A percentile compares a stretch with the other conserved stretches of the same genome.
phyloP scores from a whole-genome alignment of 805 yeast genomes.

The Metschnikowia cerradonensis region DNA sequence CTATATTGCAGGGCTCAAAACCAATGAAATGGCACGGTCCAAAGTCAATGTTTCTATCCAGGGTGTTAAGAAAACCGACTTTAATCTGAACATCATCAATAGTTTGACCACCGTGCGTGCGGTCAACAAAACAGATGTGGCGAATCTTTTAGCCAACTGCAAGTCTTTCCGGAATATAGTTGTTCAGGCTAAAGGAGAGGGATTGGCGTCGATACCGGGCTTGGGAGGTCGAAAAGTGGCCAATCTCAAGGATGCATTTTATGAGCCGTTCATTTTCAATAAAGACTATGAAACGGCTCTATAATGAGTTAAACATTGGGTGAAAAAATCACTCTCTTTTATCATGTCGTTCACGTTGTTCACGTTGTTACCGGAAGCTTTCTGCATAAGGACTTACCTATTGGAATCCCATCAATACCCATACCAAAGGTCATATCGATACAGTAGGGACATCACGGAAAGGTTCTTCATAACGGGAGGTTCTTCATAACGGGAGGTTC shows the following conservation, averaged over 20 bases:
- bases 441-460: no score
- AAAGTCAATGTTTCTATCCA: constrained; percentile 34
- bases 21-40: constrained; percentile 32
- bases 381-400: no score
- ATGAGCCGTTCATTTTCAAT: constrained; percentile 50
- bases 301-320: no score
- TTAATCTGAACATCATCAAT: constrained; percentile 42
- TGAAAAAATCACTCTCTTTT: no score
- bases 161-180: constrained; percentile 43
- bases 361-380: no score
- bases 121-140: constrained; percentile 53
- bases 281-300: constrained; percentile 18
- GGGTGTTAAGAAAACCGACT: constrained; percentile 43
- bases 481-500: no score
- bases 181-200: constrained; percentile 22
- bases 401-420: no score
- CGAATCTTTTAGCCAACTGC: constrained; percentile 47
- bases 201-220: constrained; percentile 39
- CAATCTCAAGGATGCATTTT: constrained; percentile 37
- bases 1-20: constrained; percentile 36
- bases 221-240: constrained; percentile 45
- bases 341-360: no score
- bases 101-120: constrained; percentile 44
- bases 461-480: no score
- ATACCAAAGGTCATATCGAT: no score